Conservation (phyloP, 495 filamentous ascomycete genomes). For the Bombardia bombarda region DNA sequence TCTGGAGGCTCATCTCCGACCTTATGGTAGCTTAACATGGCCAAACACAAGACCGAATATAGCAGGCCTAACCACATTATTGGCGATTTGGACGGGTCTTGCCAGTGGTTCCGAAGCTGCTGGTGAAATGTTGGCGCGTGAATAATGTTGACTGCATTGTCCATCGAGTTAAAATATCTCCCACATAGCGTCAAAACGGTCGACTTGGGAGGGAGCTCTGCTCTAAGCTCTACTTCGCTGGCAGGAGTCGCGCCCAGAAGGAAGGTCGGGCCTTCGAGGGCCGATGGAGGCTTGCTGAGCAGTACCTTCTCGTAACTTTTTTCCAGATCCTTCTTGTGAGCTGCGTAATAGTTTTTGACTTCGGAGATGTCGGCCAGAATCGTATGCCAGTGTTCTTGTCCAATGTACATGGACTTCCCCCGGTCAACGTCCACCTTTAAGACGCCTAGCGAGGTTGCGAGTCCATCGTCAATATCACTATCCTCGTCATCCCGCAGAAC, state of each 20-base stretch:
- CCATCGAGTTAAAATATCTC: constrained; percentile 57
- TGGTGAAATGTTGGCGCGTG: constrained; percentile 82
- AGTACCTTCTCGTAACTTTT: constrained; percentile 55
- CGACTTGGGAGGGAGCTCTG: constrained; percentile 70
- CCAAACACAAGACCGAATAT: constrained; percentile 80
- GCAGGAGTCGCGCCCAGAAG: constrained; percentile 67
- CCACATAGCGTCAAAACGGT: constrained; percentile 74
- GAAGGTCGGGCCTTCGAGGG: constrained; percentile 57
- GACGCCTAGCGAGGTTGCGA: constrained; percentile 76
- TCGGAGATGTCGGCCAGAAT: constrained; percentile 86
- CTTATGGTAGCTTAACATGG: constrained; percentile 83
- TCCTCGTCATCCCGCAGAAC: constrained; percentile 51
- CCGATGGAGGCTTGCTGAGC: constrained; percentile 49
- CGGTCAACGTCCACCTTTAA: constrained; percentile 81
- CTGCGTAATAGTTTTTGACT: constrained; percentile 78
- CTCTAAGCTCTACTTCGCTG: constrained; percentile 65
- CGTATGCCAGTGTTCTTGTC: constrained; percentile 83
- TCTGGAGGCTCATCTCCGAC: constrained; percentile 90
- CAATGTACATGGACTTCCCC: constrained; percentile 74
- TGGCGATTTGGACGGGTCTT: constrained; percentile 67
- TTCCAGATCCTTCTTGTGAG: constrained; percentile 49
- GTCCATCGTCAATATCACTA: constrained; percentile 76
- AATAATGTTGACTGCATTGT: constrained; percentile 58
- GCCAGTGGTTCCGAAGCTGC: constrained; percentile 83
- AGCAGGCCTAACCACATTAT: constrained; percentile 86